A percentile compares a stretch with the other conserved stretches of the same genome.
Conservation (phyloP, 2,329 filamentous ascomycete genomes). For the Orbilia brochopaga region DNA sequence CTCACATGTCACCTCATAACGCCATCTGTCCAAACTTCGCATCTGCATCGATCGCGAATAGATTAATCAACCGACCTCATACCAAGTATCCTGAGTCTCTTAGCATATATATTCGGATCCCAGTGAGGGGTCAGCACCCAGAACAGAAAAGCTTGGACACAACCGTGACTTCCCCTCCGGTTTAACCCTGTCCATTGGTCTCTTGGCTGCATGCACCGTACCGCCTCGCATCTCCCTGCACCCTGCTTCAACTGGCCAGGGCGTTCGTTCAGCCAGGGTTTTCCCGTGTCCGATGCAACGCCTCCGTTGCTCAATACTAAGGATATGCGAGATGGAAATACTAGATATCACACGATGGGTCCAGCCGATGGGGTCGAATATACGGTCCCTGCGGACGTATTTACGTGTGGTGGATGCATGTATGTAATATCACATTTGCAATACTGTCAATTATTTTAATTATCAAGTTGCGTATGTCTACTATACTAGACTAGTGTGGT, state of each 20-base stretch:
- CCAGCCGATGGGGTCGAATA: neutral
- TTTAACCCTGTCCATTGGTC: conserved; percentile 48
- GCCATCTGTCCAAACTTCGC: neutral
- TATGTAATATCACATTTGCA: too few species aligned
- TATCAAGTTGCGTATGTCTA: too few species aligned
- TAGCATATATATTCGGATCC: too few species aligned
- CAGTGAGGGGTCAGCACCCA: neutral
- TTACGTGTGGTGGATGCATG: too few species aligned
- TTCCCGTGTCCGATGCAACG: conserved; percentile 4
- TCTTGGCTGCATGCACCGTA: conserved; percentile 28
- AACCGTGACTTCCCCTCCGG: conserved; percentile 26
- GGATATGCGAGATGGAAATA: too few species aligned
- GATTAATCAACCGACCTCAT: neutral
- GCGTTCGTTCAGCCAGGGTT: neutral
- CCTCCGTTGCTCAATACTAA: neutral
- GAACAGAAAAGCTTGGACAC: conserved; percentile 41
- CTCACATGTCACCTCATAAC: too few species aligned
- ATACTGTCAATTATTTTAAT: too few species aligned
- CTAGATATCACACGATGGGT: conserved; percentile 1
- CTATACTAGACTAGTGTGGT: too few species aligned
- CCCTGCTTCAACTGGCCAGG: neutral
- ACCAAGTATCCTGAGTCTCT: too few species aligned
- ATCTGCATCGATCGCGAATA: conserved; percentile 2
- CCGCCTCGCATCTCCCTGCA: conserved; percentile 6
- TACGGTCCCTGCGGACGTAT: too few species aligned